Conservation (phyloP, 2,329 filamentous ascomycete genomes). For the Plenodomus tracheiphilus region DNA sequence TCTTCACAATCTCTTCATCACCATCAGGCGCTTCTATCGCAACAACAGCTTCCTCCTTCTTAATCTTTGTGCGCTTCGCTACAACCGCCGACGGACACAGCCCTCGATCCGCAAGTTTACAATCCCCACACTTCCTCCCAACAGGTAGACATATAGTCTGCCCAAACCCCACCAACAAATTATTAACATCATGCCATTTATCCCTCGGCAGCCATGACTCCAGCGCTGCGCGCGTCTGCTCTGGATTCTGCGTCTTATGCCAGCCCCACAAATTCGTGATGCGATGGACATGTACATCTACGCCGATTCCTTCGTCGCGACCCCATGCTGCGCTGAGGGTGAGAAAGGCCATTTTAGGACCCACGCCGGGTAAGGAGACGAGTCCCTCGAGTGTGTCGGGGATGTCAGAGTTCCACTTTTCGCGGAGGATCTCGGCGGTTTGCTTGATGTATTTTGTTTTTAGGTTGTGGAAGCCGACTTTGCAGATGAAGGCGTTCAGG, state of each 20-base stretch:
- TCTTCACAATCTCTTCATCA: slow-evolving; percentile 35
- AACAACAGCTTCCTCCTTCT: slow-evolving; percentile 45
- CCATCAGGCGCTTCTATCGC: slow-evolving; percentile 42
- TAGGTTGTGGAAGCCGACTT: slow-evolving; percentile 92
- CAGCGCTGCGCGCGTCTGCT: slow-evolving; percentile 76
- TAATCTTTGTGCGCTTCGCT: slow-evolving; percentile 56
- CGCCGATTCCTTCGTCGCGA: slow-evolving; percentile 76
- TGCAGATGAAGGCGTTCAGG: slow-evolving; percentile 75
- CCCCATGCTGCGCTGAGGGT: slow-evolving; percentile 79
- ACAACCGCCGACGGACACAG: slow-evolving; percentile 65
- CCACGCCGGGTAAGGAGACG: slow-evolving; percentile 79
- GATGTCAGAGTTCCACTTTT: slow-evolving; percentile 74
- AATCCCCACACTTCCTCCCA: slow-evolving; percentile 80
- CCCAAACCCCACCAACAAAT: slow-evolving; percentile 82
- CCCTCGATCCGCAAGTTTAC: slow-evolving; percentile 74
- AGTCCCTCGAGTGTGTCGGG: slow-evolving; percentile 77
- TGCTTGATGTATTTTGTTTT: slow-evolving; percentile 85
- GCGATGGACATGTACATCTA: slow-evolving; percentile 92
- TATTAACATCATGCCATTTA: slow-evolving; percentile 91
- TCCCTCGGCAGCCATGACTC: slow-evolving; percentile 83
- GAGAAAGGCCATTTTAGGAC: slow-evolving; percentile 93
- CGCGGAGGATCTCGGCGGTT: slow-evolving; percentile 71
- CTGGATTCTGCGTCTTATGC: slow-evolving; percentile 79
- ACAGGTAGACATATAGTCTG: slow-evolving; percentile 85
- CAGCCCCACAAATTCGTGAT: slow-evolving; percentile 95